phyloP scores from a whole-genome alignment of 1,139 yeast genomes.

The Magnusiomyces suaveolens region DNA sequence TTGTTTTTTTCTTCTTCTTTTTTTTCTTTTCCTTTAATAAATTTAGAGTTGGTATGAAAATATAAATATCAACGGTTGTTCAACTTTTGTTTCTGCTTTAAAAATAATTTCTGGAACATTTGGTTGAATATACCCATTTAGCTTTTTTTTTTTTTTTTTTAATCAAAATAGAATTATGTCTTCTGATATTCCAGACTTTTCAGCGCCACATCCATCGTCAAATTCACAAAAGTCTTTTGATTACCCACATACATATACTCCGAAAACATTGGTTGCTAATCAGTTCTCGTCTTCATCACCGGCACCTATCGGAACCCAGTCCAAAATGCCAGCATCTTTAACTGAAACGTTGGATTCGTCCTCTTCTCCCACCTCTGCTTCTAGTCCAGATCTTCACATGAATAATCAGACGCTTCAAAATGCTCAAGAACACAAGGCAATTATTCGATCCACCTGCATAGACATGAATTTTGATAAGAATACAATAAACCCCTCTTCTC shows the following conservation, averaged over 20 bases:
- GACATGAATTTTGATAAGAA: conserved; percentile 1
- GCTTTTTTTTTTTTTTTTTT: no score
- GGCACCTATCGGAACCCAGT: background rate
- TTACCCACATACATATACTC: background rate
- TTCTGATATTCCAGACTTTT: background rate
- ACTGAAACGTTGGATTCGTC: no score
- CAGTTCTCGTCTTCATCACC: background rate
- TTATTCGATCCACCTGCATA: conserved; percentile 1
- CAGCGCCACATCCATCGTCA: background rate
- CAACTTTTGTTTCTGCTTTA: no score
- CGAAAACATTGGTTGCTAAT: background rate
- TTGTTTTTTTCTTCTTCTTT: no score
- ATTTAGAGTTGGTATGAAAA: no score
- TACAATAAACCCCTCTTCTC: background rate
- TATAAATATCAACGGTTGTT: no score
- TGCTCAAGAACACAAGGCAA: background rate
- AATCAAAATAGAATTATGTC: no score
- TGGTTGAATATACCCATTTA: background rate
- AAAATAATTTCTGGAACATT: background rate
- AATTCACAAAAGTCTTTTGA: background rate
- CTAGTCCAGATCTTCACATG: background rate
- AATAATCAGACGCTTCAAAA: background rate
- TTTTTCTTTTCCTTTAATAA: no score
- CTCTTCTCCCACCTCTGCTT: no score
- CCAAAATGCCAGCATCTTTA: background rate